Conservation (phyloP, 331 rosid genomes). For the Quercus phellos region DNA sequence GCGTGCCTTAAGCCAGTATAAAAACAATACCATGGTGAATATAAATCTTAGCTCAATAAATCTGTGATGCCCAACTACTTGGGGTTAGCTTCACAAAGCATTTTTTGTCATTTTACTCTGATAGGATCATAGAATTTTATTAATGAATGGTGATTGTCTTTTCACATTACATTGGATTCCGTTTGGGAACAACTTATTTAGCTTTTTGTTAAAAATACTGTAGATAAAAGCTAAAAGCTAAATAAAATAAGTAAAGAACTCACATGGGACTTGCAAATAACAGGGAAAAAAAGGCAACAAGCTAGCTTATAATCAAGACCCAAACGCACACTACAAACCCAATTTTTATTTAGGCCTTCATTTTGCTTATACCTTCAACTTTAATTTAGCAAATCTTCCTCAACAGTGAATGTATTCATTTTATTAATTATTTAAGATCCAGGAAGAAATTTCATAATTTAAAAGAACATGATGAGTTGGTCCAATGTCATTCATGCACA, state of each 20-base stretch:
- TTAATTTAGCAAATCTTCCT: background rate
- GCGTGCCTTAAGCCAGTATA: background rate
- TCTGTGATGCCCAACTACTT: background rate
- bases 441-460: too few relatives aligned
- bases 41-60: background rate
- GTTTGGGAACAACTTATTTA: too few relatives aligned
- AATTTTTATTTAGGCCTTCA: background rate
- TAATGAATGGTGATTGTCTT: background rate
- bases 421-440: too few relatives aligned
- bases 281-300: too few relatives aligned
- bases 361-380: background rate
- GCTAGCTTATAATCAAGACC: too few relatives aligned
- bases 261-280: too few relatives aligned
- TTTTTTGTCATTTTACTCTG: background rate
- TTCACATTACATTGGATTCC: background rate
- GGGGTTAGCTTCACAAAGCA: background rate
- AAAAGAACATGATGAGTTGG: too few relatives aligned
- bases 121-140: background rate
- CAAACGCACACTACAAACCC: too few relatives aligned
- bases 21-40: background rate
- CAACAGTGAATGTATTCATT: background rate
- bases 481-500: too few relatives aligned
- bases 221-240: too few relatives aligned
- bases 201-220: too few relatives aligned
- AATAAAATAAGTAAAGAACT: too few relatives aligned